These are phyloP conservation scores for Fusarium sterilihyphosum DNA, from an alignment of 2,329 filamentous ascomycete species.

Conservation along the genomic window DNA sequence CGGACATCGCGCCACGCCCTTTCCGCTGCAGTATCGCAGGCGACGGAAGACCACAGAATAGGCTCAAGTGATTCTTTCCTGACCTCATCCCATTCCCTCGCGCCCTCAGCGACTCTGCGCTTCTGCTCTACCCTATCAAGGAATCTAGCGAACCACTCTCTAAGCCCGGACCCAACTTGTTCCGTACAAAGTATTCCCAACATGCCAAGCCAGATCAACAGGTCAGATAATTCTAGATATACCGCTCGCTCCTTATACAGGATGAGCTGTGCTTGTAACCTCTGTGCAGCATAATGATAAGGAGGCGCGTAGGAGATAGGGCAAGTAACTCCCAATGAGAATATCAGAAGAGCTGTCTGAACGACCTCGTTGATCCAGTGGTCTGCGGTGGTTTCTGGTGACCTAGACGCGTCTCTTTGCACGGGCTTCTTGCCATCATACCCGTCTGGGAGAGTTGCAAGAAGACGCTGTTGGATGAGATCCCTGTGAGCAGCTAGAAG, in stretches of 20 bases:
- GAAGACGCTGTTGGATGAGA: conserved; percentile 1
- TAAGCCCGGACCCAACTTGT: not conserved
- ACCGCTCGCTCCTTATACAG: not conserved
- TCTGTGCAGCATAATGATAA: not conserved
- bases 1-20: not conserved
- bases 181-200: not conserved
- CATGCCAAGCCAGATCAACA: not conserved
- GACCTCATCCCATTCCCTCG: fast-evolving
- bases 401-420: not conserved
- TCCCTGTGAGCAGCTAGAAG: conserved; percentile 5
- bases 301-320: conserved; percentile 3
- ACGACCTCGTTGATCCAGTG: not conserved
- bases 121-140: not conserved
- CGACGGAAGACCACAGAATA: not conserved
- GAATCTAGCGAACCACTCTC: not conserved
- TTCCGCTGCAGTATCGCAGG: not conserved
- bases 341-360: not conserved
- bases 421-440: not conserved
- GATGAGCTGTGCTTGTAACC: not conserved
- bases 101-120: fast-evolving
- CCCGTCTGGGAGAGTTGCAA: not conserved
- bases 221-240: fast-evolving
- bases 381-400: fast-evolving
- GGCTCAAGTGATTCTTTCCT: not conserved
- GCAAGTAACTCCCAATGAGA: not conserved